Evolutionary conservation across 148 eudicot genomes (phyloP).

Genomic region (Spergularia marina): DNA sequence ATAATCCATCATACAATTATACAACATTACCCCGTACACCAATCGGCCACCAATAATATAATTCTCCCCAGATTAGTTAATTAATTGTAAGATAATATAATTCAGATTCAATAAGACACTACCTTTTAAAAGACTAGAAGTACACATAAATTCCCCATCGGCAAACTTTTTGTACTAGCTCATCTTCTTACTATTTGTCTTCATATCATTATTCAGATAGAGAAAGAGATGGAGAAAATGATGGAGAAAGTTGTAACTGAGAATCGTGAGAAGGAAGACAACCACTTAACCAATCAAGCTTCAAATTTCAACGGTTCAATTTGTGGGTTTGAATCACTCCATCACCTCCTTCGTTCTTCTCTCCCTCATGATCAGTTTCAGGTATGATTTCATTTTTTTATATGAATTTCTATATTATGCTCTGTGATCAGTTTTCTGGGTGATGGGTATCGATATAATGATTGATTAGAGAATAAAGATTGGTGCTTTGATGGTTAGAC

Average conservation of each 20-base stretch:
- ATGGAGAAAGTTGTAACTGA: constrained; percentile 21
- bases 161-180: not conserved
- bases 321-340: constrained; percentile 80
- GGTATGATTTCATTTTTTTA: constrained; percentile 27
- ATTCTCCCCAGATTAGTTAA: no score
- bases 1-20: no score
- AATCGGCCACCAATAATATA: no score
- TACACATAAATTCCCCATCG: no score
- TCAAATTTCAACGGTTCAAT: constrained; percentile 50
- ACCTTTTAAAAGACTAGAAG: not conserved
- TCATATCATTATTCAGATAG: not conserved
- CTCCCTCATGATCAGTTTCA: constrained; percentile 59
- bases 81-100: no score
- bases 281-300: constrained; percentile 8
- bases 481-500: not conserved
- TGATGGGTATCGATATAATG: not conserved
- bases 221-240: constrained; percentile 31
- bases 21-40: no score
- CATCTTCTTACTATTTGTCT: no score
- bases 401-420: not conserved
- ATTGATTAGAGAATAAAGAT: not conserved
- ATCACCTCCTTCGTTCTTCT: constrained; percentile 62
- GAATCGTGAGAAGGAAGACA: constrained; percentile 24
- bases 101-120: no score
- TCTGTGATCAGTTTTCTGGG: not conserved